Base-by-base conservation (phyloP, 768 basidiomycete species). In the Fomitopsis pulvina region DNA sequence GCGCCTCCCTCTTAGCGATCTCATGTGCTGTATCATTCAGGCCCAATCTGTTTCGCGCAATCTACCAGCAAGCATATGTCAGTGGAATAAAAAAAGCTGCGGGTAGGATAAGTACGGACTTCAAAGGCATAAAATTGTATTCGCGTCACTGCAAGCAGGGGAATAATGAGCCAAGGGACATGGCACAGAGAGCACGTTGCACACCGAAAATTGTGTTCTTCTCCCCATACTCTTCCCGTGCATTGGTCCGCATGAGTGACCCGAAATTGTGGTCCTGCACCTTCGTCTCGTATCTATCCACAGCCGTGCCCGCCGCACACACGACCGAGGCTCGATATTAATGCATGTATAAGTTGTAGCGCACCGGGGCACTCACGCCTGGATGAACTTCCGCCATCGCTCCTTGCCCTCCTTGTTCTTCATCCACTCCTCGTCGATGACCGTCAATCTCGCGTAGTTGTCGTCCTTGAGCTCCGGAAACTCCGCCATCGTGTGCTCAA, bases 221-320 rank as follows among this genome's bases (percentile, higher is more conserved):
- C 73, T 98, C 87, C 10, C 79, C 81, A 66, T 98, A 99, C 63
- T 94, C 92, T 49, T 79, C 74, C 42, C 71, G 72, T 30, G 85
- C 77, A 60, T 96, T 80, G 41, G 79, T 84, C 45, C 96, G 80
- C 55, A 99, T 86, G 57, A 99, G 73, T 1, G 91, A 97, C 18
- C 96, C 96, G 68, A 97, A 97, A 75, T 98, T 98, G 70, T 87
- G 91, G 57, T 97, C 92, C 61, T 87, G 86, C 47, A 98, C 73
- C 61, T 86, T 88, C 51, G 87, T 83, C 70, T 95, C 87, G 70
- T 94, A 96, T 51, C 90, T 90, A 55, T 45, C 5, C 21, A 16
- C 42, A 5, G 20, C n/a, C 30, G 48, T 38, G 34, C 14, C 14
- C 34, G 14, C 5, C 18, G 14, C 34, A 5, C 4, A 12, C 7